Conservation (phyloP, 495 filamentous ascomycete genomes). For the Penicillium ucsense region DNA sequence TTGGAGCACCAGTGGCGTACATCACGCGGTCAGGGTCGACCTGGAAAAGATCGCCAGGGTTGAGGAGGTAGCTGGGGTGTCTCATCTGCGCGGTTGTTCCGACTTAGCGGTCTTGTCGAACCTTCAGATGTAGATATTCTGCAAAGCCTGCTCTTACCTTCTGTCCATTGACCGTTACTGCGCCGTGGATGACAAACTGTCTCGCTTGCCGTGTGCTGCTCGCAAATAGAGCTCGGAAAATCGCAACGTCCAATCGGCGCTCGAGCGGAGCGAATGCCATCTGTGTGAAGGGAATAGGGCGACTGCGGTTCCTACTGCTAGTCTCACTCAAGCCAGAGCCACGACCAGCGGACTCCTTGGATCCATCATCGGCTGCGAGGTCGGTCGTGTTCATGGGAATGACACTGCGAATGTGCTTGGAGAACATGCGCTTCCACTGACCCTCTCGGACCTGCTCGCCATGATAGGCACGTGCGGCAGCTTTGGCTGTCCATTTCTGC, state of each 20-base stretch:
- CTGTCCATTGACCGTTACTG: slow-evolving; percentile 91
- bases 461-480: slow-evolving; percentile 75
- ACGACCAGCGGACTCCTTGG: slow-evolving; percentile 67
- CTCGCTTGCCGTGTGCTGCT: slow-evolving; percentile 90
- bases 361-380: slow-evolving; percentile 71
- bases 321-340: slow-evolving; percentile 55
- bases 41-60: slow-evolving; percentile 96
- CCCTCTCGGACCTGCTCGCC: slow-evolving; percentile 85
- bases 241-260: slow-evolving; percentile 78
- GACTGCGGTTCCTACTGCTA: not conserved
- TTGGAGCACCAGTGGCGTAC: slow-evolving; percentile 71
- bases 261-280: slow-evolving; percentile 91
- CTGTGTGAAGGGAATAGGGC: slow-evolving; percentile 70
- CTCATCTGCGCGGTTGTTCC: slow-evolving; percentile 53
- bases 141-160: slow-evolving; percentile 46
- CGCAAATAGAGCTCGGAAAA: slow-evolving; percentile 88
- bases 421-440: slow-evolving; percentile 90
- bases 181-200: slow-evolving; percentile 87
- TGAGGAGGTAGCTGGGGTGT: slow-evolving; percentile 87
- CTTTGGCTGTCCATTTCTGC: slow-evolving; percentile 93
- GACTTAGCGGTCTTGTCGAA: no score
- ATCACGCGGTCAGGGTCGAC: slow-evolving; percentile 84
- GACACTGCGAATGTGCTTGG: slow-evolving; percentile 61
- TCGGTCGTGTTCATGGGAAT: slow-evolving; percentile 72
- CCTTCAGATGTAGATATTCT: no score